A percentile compares a stretch with the other conserved stretches of the same genome.
Conservation (phyloP, 2,329 filamentous ascomycete species). For the Cladophialophora chaetospira region DNA sequence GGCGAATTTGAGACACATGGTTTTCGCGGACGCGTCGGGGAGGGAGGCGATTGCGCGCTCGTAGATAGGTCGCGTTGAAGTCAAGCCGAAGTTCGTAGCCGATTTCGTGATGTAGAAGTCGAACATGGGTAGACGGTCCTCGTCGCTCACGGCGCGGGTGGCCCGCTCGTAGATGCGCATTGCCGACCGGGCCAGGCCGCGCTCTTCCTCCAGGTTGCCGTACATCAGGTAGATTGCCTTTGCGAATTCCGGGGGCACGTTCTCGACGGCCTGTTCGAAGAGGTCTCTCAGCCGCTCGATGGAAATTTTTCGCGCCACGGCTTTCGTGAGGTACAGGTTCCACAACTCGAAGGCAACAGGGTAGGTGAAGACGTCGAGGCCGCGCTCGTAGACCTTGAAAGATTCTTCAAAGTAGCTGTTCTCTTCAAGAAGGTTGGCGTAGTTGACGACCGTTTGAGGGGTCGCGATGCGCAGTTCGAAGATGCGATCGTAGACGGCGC, state of each 20-base stretch:
- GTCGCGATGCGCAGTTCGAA: conserved; percentile 98
- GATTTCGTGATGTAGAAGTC: conserved; percentile 99
- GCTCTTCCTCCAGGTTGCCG: conserved; percentile 92
- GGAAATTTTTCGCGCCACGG: conserved; percentile 91
- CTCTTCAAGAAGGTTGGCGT: conserved; percentile 92
- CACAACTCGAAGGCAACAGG: conserved; percentile 97
- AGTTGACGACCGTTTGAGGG: conserved; percentile 97
- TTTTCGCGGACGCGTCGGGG: conserved; percentile 87
- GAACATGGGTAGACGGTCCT: conserved; percentile 96
- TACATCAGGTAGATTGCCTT: conserved; percentile 98
- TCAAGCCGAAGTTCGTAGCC: conserved; percentile 94
- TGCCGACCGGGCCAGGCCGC: conserved; percentile 88
- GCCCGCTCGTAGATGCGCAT: conserved; percentile 99
- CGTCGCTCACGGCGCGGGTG: conserved; percentile 89
- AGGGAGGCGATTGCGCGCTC: conserved; percentile 93
- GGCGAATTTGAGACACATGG: conserved; percentile 98
- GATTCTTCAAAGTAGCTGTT: conserved; percentile 94
- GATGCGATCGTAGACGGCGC: conserved; percentile 92
- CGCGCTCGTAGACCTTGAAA: conserved; percentile 96
- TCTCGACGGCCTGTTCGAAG: conserved; percentile 95
- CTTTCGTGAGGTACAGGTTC: conserved; percentile 97
- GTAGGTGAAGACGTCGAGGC: conserved; percentile 96
- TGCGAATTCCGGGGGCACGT: conserved; percentile 91
- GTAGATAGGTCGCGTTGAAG: conserved; percentile 92
- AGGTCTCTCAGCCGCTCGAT: conserved; percentile 92